Evolutionary conservation across 176 grass and related monocot genomes (phyloP), one percentile per base, ranked within the genome.

Genomic region (Ampelocalamus luodianensis): DNA sequence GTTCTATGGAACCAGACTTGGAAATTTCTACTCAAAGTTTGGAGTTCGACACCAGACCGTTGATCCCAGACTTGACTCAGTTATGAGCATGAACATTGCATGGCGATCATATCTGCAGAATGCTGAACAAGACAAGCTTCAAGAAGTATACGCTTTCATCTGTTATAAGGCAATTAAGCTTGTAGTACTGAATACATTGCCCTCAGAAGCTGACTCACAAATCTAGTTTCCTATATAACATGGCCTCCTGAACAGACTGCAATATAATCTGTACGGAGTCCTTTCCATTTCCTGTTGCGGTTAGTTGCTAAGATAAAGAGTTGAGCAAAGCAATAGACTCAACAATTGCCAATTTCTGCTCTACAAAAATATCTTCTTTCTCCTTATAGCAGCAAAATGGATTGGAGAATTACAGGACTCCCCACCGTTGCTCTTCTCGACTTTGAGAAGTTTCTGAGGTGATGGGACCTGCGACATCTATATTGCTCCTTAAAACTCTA

Each of bases 391-490:
- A 64, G 79, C 42, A 53, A 63, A 50, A 6, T 64, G 53, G 32
- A 71, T 71, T 40, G 29, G 56, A 20, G 54, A 72, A 49, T 22
- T 82, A 83, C 72, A 73, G 17, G 65, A 82, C 24, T 64, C 53
- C 71, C 60, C 36, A 79, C 42, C 81, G 15, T 8, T 45, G 54
- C 43, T 54, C 70, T 88, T 81, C 62, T 79, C 76, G 6, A 36
- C 43, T 91, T 85, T 81, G 81, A 88, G 70, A 84, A 48, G 81
- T 56, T 63, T 54, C 69, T 64, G 75, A 46, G 77, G 67, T 48
- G 85, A 72, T 48, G 49, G 74, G 53, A n/a, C 73, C 65, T 79
- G 73, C 54, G 11, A 50, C 48, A 54, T 77, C 62, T 76, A 63
- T 46, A 71, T 67, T 84, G 67, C 68, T 79, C 61, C 13, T 55